These are phyloP conservation scores for Hypoxylon rickii DNA, from an alignment of 495 filamentous ascomycete species.

Conservation along the genomic window DNA sequence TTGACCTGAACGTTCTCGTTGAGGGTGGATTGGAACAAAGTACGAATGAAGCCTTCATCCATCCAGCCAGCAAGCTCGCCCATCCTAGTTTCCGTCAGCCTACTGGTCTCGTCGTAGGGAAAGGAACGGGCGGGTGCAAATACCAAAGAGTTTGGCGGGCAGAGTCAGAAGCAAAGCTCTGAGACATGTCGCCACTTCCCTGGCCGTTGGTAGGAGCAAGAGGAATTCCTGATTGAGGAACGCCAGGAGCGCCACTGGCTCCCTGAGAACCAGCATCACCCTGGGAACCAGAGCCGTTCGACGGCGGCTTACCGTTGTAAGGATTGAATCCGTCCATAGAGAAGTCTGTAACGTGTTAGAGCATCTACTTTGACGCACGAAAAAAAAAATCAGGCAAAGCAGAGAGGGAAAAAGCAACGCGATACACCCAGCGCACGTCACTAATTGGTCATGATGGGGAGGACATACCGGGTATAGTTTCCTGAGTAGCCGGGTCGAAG, in stretches of 20 bases:
- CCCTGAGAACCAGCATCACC: conserved; percentile 38
- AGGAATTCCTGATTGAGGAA: conserved; percentile 29
- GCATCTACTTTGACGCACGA: too few relatives aligned
- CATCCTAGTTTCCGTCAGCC: conserved; percentile 72
- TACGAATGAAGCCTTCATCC: conserved; percentile 97
- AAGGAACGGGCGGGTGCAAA: background rate
- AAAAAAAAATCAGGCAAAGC: too few relatives aligned
- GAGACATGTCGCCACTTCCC: conserved; percentile 26
- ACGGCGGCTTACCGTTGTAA: conserved; percentile 38
- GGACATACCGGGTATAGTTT: too few relatives aligned
- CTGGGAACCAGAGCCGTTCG: conserved; percentile 39
- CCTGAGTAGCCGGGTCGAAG: too few relatives aligned
- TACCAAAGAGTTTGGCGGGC: conserved; percentile 52
- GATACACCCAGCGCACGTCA: too few relatives aligned
- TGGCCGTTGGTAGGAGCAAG: conserved; percentile 38
- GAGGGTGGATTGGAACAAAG: conserved; percentile 81
- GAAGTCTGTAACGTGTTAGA: conserved; percentile 6
- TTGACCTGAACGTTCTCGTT: conserved; percentile 96
- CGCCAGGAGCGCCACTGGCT: conserved; percentile 31
- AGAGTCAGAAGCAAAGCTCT: conserved; percentile 32
- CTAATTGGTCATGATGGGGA: too few relatives aligned
- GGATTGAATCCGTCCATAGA: conserved; percentile 43
- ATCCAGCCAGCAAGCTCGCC: conserved; percentile 99
- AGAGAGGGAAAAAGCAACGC: too few relatives aligned
- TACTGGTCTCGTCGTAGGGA: background rate